phyloP scores from a whole-genome alignment of 2,329 filamentous ascomycete genomes.

The Cryphonectria naterciae region DNA sequence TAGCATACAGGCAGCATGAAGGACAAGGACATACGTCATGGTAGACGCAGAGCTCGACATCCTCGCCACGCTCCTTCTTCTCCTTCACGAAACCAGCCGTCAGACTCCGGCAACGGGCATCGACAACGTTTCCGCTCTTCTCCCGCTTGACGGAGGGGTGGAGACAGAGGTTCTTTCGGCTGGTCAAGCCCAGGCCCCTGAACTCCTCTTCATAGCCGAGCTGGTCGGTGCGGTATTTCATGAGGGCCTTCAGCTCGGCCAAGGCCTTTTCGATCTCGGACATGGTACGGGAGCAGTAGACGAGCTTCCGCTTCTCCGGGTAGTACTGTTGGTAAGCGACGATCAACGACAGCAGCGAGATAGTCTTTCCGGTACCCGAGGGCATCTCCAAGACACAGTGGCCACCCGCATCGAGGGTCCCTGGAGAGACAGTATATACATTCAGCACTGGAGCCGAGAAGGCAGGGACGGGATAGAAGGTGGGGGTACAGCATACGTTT shows the following conservation, averaged over 20 bases:
- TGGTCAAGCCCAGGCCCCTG: slow-evolving; percentile 86
- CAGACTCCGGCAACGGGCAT: slow-evolving; percentile 92
- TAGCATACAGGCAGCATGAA: background rate
- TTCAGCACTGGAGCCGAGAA: background rate
- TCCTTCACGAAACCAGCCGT: slow-evolving; percentile 98
- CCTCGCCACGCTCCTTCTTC: slow-evolving; percentile 93
- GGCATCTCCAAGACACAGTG: slow-evolving; percentile 99
- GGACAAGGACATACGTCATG: slow-evolving; percentile 70
- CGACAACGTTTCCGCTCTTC: slow-evolving; percentile 91
- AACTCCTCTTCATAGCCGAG: slow-evolving; percentile 94
- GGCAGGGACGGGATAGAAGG: background rate
- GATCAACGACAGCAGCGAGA: slow-evolving; percentile 92
- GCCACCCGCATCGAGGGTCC: slow-evolving; percentile 88
- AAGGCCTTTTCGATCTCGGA: slow-evolving; percentile 99
- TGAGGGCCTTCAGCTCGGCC: slow-evolving; percentile 85
- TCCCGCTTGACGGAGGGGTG: slow-evolving; percentile 96
- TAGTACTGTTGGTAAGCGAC: slow-evolving; percentile 95
- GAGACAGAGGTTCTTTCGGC: slow-evolving; percentile 94
- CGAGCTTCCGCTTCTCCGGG: slow-evolving; percentile 91
- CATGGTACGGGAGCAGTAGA: slow-evolving; percentile 99
- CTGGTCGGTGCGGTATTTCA: slow-evolving; percentile 91
- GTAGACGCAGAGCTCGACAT: slow-evolving; percentile 92
- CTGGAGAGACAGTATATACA: slow-evolving; percentile 38
- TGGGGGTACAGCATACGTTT: slow-evolving; percentile 48
- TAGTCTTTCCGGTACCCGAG: slow-evolving; percentile 96